Evolutionary conservation across 1,284 basidiomycete species (phyloP).

Genomic region (Trichosporon coremiiforme): DNA sequence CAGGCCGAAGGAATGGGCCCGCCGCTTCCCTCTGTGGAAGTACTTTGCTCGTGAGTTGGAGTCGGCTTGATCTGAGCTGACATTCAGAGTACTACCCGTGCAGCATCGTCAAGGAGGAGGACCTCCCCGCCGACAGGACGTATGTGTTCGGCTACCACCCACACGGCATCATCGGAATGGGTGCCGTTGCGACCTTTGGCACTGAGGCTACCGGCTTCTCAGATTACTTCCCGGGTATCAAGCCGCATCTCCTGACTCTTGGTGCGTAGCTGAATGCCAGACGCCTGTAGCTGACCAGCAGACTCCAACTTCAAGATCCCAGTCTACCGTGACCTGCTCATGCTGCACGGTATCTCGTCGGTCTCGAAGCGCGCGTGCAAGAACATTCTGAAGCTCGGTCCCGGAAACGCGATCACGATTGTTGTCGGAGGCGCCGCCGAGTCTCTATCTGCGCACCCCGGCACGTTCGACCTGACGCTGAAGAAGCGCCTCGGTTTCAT

Average conservation of each 20-base stretch:
- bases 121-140: slow-evolving; percentile 83
- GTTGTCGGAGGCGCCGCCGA: slow-evolving; percentile 97
- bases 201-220: slow-evolving; percentile 97
- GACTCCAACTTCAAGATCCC: slow-evolving; percentile 86
- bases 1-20: slow-evolving; percentile 73
- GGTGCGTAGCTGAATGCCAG: slow-evolving; percentile 36
- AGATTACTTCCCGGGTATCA: slow-evolving; percentile 82
- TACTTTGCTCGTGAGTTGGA: slow-evolving; percentile 53
- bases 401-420: slow-evolving; percentile 78
- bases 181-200: slow-evolving; percentile 85
- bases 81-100: slow-evolving; percentile 82
- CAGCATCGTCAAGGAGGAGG: slow-evolving; percentile 65
- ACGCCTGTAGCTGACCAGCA: slow-evolving; percentile 21
- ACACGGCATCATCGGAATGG: slow-evolving; percentile 92
- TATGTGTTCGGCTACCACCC: slow-evolving; percentile 98
- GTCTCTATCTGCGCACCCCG: slow-evolving; percentile 87
- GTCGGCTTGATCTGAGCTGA: not conserved
- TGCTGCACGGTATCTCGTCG: slow-evolving; percentile 83
- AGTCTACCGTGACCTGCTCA: slow-evolving; percentile 86
- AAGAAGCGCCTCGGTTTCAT: slow-evolving; percentile 87
- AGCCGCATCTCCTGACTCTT: slow-evolving; percentile 88
- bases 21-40: slow-evolving; percentile 71
- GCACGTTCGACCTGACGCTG: slow-evolving; percentile 85
- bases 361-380: slow-evolving; percentile 88
- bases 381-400: slow-evolving; percentile 76